Evolutionary conservation across 495 filamentous ascomycete genomes (phyloP).

Genomic region (Neurospora tetrasperma): DNA sequence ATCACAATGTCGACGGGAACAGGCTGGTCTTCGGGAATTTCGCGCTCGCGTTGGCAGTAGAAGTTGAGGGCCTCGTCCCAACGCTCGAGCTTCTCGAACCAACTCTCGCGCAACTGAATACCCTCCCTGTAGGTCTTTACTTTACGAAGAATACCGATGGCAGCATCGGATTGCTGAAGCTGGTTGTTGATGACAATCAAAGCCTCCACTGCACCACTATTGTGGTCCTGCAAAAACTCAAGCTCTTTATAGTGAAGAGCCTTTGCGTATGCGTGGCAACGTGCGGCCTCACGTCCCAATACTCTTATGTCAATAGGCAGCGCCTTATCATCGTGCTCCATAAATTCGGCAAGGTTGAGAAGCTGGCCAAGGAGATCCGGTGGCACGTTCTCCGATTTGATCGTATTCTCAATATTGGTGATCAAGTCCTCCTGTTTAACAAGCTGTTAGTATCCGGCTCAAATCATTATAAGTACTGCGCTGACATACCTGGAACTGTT

Average conservation of each 20-base stretch:
- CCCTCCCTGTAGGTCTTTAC: constrained; percentile 91
- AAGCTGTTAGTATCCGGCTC: neutral
- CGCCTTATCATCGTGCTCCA: constrained; percentile 99
- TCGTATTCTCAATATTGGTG: constrained; percentile 85
- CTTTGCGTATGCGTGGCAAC: constrained; percentile 96
- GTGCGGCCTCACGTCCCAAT: constrained; percentile 81
- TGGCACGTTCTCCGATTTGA: constrained; percentile 85
- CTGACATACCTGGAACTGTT: constrained; percentile 51
- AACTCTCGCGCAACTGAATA: constrained; percentile 83
- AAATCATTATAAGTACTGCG: neutral
- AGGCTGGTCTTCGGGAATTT: constrained; percentile 47
- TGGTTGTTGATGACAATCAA: constrained; percentile 98
- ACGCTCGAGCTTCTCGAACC: constrained; percentile 95
- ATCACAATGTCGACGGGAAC: constrained; percentile 84
- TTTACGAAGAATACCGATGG: constrained; percentile 90
- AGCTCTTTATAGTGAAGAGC: constrained; percentile 98
- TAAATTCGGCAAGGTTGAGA: constrained; percentile 95
- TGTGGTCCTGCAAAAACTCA: constrained; percentile 95
- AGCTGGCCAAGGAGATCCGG: constrained; percentile 91
- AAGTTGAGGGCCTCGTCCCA: constrained; percentile 97
- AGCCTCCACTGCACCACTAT: constrained; percentile 88
- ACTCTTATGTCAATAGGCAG: constrained; percentile 93
- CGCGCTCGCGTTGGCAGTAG: constrained; percentile 69
- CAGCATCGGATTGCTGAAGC: constrained; percentile 92
- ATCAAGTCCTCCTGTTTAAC: constrained; percentile 73